A percentile compares a stretch with the other conserved stretches of the same genome.
Evolutionary conservation across 768 basidiomycete species (phyloP).

Genomic region (Mycena filopes): DNA sequence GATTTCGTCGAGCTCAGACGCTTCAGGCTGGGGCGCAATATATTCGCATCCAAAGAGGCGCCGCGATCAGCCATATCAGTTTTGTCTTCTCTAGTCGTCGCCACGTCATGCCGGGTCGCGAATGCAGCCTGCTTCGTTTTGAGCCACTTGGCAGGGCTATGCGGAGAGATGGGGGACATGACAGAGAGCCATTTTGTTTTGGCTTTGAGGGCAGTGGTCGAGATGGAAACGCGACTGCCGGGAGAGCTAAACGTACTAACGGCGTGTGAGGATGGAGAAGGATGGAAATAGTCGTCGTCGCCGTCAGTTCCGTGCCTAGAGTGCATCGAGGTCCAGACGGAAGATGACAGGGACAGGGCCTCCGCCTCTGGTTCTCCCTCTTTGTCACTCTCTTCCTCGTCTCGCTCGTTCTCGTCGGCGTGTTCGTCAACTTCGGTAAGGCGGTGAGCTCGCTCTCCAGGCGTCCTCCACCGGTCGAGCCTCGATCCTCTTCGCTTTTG

Average conservation of each 20-base stretch:
- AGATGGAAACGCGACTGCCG: conserved; percentile 51
- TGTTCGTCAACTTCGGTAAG: conserved; percentile 54
- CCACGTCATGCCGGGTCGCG: conserved; percentile 8
- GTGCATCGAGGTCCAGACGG: conserved; percentile 58
- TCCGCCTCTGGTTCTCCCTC: conserved; percentile 51
- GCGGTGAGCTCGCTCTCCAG: conserved; percentile 44
- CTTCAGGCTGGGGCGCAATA: conserved; percentile 39
- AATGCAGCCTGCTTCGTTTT: conserved; percentile 35
- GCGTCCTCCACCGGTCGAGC: conserved; percentile 47
- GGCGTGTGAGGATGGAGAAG: conserved; percentile 42
- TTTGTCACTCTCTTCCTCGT: conserved; percentile 56
- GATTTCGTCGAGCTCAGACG: conserved; percentile 48
- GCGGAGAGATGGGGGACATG: conserved; percentile 49
- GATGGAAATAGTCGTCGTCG: conserved; percentile 53
- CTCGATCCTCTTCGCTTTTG: conserved; percentile 53
- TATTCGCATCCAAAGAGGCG: conserved; percentile 26
- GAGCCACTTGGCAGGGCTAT: conserved; percentile 45
- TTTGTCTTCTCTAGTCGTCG: conserved; percentile 16
- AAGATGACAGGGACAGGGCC: conserved; percentile 65
- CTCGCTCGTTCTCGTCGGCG: conserved; percentile 43
- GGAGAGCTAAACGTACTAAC: conserved; percentile 38
- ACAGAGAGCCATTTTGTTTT: conserved; percentile 66
- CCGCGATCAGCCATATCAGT: not conserved
- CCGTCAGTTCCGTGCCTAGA: conserved; percentile 51
- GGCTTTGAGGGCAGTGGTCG: conserved; percentile 60